A percentile compares a stretch with the other conserved stretches of the same genome.
Evolutionary conservation across 2,329 filamentous ascomycete species (phyloP).

Genomic region (Fonsecaea nubica): DNA sequence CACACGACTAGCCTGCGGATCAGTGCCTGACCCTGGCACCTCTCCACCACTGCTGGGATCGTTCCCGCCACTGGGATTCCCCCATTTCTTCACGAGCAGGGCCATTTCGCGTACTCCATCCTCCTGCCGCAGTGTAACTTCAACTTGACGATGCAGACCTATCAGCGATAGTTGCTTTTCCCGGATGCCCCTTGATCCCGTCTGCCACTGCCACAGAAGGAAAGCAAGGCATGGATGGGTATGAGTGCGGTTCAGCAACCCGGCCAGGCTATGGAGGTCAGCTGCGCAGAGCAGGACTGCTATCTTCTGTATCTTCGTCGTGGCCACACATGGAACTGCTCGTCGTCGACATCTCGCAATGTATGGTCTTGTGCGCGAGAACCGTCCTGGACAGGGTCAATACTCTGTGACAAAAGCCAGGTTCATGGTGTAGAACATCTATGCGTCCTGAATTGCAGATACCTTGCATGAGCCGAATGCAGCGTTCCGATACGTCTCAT

Average conservation of each 20-base stretch:
- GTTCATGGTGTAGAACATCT: not conserved
- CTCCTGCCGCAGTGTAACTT: not conserved
- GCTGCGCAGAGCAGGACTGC: not conserved
- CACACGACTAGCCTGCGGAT: not conserved
- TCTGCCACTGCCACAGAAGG: not conserved
- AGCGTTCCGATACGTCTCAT: not conserved
- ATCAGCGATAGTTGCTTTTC: not conserved
- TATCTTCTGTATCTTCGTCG: not conserved
- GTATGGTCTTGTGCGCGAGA: not conserved
- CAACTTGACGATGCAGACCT: not conserved
- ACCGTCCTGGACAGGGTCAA: not conserved
- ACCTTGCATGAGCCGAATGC: not conserved
- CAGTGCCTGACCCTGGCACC: not conserved
- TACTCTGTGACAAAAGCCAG: not conserved
- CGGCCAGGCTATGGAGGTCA: not conserved
- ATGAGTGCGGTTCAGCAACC: not conserved
- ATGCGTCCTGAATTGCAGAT: not conserved
- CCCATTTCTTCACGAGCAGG: not conserved
- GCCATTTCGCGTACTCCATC: not conserved
- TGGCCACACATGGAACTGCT: not conserved
- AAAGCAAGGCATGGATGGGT: not conserved
- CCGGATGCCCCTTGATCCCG: not conserved
- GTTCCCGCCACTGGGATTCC: not conserved
- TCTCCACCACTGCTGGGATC: not conserved
- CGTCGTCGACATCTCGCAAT: not conserved